Base-by-base conservation (phyloP, 305 asterid species). In the Fraxinus floribunda region DNA sequence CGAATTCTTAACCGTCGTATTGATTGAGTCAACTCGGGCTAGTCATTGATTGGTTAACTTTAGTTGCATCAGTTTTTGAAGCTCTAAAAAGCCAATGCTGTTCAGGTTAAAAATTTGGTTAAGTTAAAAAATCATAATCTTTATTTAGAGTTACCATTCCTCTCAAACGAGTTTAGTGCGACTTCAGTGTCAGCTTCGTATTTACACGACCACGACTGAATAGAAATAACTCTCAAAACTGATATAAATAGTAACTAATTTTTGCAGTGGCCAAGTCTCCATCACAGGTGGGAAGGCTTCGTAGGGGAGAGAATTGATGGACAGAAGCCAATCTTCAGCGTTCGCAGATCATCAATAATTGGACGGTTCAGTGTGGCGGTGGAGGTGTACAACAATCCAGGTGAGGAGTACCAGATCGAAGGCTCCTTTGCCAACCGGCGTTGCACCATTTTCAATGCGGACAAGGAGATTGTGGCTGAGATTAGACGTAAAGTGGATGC, bases 241-340 rank as follows among this genome's bases (percentile, higher is more conserved):
- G 57, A 49, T 15, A 4, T 15, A 15, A 16, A 49, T 16, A 3
- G 7, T 15, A 16, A 49, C 22, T 5, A 15, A 0, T 2, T 49
- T 57, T 46, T 49, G 73, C 87, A 91, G 97, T 86, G 94, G 84
- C 94, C 94, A 73, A 93, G 97, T 78, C 84, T 93, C 26, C 97
- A 93, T 82, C 89, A 86, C 15, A 89, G 97, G 11, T 92, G 96
- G 97, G 96, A 92, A 79, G 97, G 96, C 10, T 93, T 86, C 77
- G 36, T 57, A 3, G 96, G 97, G 2, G 97, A 93, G 76, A 39
- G 93, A 32, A 62, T 2, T 9, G 92, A 89, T 4, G 95, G 89
- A 3, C 83, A 89, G 39, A 88, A 89, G 66, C 91, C 94, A 32
- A 68, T 90, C 1, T 93, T 93, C 89, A 92, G 93, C 85, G 91